Conservation (phyloP, 2,329 filamentous ascomycete species). For the Helotiales sp. region DNA sequence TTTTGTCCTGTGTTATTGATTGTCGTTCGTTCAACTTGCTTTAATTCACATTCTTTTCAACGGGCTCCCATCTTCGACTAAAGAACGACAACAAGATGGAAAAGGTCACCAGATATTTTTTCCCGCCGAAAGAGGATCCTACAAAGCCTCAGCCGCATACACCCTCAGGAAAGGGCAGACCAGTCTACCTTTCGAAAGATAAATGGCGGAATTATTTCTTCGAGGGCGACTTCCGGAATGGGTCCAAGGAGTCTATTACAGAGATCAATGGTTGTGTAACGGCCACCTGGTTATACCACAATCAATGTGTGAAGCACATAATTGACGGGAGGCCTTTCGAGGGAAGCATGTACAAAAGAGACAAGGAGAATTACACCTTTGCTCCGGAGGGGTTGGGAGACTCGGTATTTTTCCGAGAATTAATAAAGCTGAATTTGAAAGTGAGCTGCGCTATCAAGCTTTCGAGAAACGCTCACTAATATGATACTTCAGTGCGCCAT, state of each 20-base stretch:
- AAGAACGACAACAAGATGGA: background rate
- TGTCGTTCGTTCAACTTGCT: background rate
- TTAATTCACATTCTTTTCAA: background rate
- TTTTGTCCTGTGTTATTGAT: background rate
- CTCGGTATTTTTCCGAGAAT: conserved; percentile 55
- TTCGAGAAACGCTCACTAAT: conserved; percentile 1
- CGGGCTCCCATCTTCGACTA: background rate
- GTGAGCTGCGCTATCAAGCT: conserved; percentile 45
- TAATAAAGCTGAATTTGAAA: conserved; percentile 57
- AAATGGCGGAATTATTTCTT: background rate
- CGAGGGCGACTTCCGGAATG: conserved; percentile 49
- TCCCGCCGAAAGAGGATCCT: background rate
- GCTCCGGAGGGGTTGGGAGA: conserved; percentile 53
- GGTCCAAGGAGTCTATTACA: conserved; percentile 50
- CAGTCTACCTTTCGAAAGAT: background rate
- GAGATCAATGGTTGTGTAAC: conserved; percentile 66
- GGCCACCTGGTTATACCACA: conserved; percentile 66
- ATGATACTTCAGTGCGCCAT: conserved; percentile 59
- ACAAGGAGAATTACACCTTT: conserved; percentile 55
- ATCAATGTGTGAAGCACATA: conserved; percentile 62
- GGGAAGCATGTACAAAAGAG: conserved; percentile 60
- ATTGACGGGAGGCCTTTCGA: conserved; percentile 53
- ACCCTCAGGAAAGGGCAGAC: background rate
- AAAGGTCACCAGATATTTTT: background rate
- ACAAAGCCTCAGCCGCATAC: background rate